Base-by-base conservation (phyloP, 2,329 filamentous ascomycete genomes). In the Ophiognomonia clavigignenti-juglandacearum region DNA sequence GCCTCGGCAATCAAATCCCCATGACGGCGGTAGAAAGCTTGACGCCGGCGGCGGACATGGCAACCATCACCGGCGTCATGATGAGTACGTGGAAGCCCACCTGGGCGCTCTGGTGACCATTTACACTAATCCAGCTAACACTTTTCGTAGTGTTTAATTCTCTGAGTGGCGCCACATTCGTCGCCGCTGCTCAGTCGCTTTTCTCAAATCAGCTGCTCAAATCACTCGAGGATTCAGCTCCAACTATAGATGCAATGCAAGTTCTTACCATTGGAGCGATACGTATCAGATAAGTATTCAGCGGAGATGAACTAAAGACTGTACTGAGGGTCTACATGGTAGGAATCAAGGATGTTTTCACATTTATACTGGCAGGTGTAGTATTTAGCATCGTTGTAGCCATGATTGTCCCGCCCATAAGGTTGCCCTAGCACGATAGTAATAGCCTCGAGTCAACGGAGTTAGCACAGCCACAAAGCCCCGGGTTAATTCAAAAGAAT, bases 301-400 rank as follows among this genome's bases (percentile, higher is more conserved):
- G 66, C 0, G 50, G 59, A 0, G 53, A 71, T 23, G 69, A 65
- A 45, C 60, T 82, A 0, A 51, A 59, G 2, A 66, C 65, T 0
- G 77, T 84, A 18, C 62, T 81, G 4, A 35, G 54, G 0, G 76
- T 73, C 0, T 85, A 85, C 62, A 81, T 72, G 35, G 61, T 73
- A 47, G 74, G 73, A 0, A 78, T 80, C 53, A 78, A 80, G 54
- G 78, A 82, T 11, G 68, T 69, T 8, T 72, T 77, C 22, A 80
- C 75, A 1, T 65, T 78, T 53, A 67, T 69, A 3, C 63, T 67
- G 13, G 45, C 45, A 6, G 38, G 45, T 10, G 20, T 29, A 6
- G 31, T 38, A 7, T 11, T 42, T 11, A 14, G 29, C 18, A 23
- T 35, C 24, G 16, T 47, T 4, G 10, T 47, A 6, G n/a, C 26